Percentiles rank a stretch among this genome's conserved stretches.
phyloP scores from a whole-genome alignment of 495 filamentous ascomycete species.

The Echria macrotheca region DNA sequence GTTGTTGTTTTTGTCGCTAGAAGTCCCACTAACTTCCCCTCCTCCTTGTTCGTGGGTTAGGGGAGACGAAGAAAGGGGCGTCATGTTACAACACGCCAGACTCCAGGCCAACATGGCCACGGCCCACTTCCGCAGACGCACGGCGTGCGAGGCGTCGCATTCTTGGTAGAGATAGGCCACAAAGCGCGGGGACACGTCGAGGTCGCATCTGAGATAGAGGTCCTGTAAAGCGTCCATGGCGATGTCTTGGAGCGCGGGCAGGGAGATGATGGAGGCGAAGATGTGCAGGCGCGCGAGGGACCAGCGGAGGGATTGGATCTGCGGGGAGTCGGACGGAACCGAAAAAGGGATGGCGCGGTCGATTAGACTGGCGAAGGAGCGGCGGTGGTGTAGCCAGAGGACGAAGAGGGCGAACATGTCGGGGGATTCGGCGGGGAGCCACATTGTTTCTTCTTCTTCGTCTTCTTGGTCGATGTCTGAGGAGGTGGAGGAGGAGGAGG shows the following conservation, averaged over 20 bases:
- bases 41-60: too few relatives aligned
- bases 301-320: constrained; percentile 29
- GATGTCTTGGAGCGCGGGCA: constrained; percentile 38
- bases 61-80: too few relatives aligned
- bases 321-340: constrained; percentile 8
- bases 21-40: too few relatives aligned
- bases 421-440: constrained; percentile 37
- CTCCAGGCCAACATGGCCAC: constrained; percentile 46
- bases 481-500: too few relatives aligned
- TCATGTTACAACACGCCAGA: too few relatives aligned
- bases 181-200: constrained; percentile 41
- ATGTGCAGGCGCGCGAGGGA: constrained; percentile 41
- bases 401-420: constrained; percentile 45
- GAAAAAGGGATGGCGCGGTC: constrained; percentile 25
- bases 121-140: constrained; percentile 42
- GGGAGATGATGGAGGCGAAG: constrained; percentile 39
- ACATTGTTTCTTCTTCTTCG: constrained; percentile 26
- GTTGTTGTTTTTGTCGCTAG: constrained; percentile 23
- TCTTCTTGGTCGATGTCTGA: constrained; percentile 13
- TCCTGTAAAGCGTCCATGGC: constrained; percentile 47
- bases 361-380: constrained; percentile 32
- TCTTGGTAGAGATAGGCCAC: constrained; percentile 40
- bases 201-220: constrained; percentile 44
- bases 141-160: constrained; percentile 36
- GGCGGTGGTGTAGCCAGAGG: constrained; percentile 39